Base-by-base conservation (phyloP, 2,329 filamentous ascomycete genomes). In the Plenodomus lindquistii region DNA sequence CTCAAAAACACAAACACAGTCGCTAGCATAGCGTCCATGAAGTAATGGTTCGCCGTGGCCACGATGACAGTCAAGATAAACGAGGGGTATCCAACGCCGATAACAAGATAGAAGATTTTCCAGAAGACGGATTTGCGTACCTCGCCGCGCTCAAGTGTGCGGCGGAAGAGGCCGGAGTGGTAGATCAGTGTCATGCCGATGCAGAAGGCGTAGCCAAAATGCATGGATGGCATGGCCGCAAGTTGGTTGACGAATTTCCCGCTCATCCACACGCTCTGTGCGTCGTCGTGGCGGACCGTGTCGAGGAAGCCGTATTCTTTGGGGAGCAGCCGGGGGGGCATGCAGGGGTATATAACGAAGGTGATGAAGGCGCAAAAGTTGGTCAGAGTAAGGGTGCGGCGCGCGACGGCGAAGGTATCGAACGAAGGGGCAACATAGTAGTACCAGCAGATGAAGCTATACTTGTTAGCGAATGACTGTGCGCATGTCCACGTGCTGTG, bases 31-130 rank as follows among this genome's bases (percentile, higher is more conserved):
- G 80, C 80, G 59, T 83, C 81, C 48, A 83, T 71, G 70, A 77
- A 82, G 66, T 82, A 87, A 62, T 83, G 83, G 59, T 86, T 86
- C 27, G 82, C 83, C 0, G 83, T 85, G 15, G 82, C 79, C 21
- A 86, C 78, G 50, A 86, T 85, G 22, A 79, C 79, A 0, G 78
- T 73, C 40, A 85, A 62, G 42, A 84, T 81, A 60, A 80, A 77
- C 4, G 67, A 57, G 1, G 81, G 81, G 59, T 84, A 84, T 39
- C 73, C 69, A 16, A 83, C 48, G 22, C 81, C 81, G 15, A 81
- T 40, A 1, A 65, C n/a, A 2, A 77, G 54, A 50, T 78, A 80
- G 45, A 77, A 73, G 4, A 72, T 52, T 48, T 78, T 76, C 55
- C 75, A 72, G 38, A 74, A 64, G 2, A 55, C 45, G 7, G 67